Evolutionary conservation across 805 yeast species (phyloP).

Genomic region (Starmera pachycereana): DNA sequence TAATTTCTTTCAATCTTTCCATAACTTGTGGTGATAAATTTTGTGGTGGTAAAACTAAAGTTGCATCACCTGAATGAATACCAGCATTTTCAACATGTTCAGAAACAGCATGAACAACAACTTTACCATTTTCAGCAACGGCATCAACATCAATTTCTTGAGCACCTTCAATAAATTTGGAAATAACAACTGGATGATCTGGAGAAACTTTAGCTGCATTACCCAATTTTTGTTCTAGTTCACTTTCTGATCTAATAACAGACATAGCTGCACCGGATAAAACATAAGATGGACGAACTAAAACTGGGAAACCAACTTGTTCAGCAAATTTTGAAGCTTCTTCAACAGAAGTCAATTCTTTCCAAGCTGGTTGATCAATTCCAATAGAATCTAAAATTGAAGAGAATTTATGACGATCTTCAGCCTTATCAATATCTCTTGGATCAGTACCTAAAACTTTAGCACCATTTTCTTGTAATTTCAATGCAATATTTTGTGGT

Average conservation of each 20-base stretch:
- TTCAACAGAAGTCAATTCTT: conserved; percentile 76
- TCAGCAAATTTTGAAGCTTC: conserved; percentile 84
- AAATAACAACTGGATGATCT: conserved; percentile 95
- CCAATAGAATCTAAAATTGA: conserved; percentile 86
- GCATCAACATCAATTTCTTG: conserved; percentile 97
- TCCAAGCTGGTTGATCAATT: conserved; percentile 97
- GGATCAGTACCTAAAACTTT: conserved; percentile 91
- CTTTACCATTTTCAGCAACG: conserved; percentile 83
- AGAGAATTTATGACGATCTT: conserved; percentile 96
- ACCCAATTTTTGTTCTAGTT: conserved; percentile 71
- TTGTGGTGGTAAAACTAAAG: conserved; percentile 89
- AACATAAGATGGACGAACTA: conserved; percentile 96
- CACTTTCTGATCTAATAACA: conserved; percentile 70
- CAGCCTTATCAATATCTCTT: conserved; percentile 91
- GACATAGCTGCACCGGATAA: conserved; percentile 99
- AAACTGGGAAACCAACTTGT: conserved; percentile 86
- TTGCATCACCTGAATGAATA: conserved; percentile 98
- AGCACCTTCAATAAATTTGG: conserved; percentile 93
- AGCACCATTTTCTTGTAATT: conserved; percentile 72
- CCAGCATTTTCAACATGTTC: conserved; percentile 99
- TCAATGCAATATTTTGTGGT: conserved; percentile 92
- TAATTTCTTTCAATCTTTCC: conserved; percentile 71
- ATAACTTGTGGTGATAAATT: conserved; percentile 54
- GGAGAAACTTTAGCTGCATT: conserved; percentile 89
- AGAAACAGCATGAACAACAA: conserved; percentile 88